Percentiles rank a stretch among this genome's conserved stretches.
Conservation (phyloP, 2,329 filamentous ascomycete genomes). For the Diaporthe citri region DNA sequence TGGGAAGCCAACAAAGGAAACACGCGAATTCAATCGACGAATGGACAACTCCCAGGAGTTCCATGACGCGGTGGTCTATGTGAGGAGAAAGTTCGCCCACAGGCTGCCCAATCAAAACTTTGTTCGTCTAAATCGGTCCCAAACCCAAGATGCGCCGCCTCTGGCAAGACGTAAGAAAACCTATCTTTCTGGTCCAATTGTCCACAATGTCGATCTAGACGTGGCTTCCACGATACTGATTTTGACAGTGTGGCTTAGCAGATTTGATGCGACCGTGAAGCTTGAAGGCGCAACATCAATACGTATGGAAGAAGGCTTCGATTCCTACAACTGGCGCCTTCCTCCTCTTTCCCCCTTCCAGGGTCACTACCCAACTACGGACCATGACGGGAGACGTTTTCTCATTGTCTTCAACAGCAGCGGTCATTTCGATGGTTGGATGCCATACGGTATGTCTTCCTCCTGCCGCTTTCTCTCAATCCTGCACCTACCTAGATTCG, state of each 20-base stretch:
- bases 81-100: background rate
- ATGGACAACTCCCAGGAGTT: background rate
- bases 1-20: rapidly evolving
- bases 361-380: background rate
- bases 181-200: background rate
- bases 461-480: background rate
- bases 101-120: background rate
- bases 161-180: background rate
- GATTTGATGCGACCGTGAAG: rapidly evolving
- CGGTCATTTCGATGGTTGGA: background rate
- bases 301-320: rapidly evolving
- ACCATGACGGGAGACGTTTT: background rate
- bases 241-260: background rate
- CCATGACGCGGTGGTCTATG: background rate
- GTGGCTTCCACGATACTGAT: background rate
- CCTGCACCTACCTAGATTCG: background rate
- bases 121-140: rapidly evolving
- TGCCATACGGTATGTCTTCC: constrained; percentile 1
- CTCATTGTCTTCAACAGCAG: background rate
- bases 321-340: background rate
- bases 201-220: background rate
- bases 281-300: rapidly evolving
- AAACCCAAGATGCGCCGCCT: background rate
- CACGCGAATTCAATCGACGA: rapidly evolving
- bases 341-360: background rate